A percentile compares a stretch with the other conserved stretches of the same genome.
phyloP scores from a whole-genome alignment of 2,329 filamentous ascomycete genomes.

The Gyromitra esculenta region DNA sequence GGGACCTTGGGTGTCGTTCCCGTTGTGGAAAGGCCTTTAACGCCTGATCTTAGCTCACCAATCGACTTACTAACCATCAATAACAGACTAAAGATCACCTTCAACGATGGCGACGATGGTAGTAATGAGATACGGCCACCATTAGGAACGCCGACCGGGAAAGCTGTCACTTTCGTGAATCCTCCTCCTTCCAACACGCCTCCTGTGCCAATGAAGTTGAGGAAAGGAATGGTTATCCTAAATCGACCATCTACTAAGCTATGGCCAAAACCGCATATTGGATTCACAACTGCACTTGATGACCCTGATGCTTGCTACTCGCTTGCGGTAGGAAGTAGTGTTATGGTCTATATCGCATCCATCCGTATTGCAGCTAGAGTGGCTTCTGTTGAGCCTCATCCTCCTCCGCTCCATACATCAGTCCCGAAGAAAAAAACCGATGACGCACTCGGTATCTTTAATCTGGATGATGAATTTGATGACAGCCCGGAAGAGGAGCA shows the following conservation, averaged over 20 bases:
- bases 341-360: slow-evolving; percentile 88
- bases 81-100: slow-evolving; percentile 58
- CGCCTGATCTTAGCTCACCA: slow-evolving; percentile 57
- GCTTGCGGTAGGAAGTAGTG: slow-evolving; percentile 73
- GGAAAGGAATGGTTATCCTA: slow-evolving; percentile 85
- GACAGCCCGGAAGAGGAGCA: slow-evolving; percentile 56
- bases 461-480: slow-evolving; percentile 65
- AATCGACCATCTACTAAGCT: slow-evolving; percentile 70
- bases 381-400: slow-evolving; percentile 64
- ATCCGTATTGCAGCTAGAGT: slow-evolving; percentile 83
- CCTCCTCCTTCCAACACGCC: slow-evolving; percentile 40
- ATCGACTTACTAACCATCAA: slow-evolving; percentile 50
- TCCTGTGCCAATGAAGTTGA: slow-evolving; percentile 43
- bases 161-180: slow-evolving; percentile 63
- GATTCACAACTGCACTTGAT: slow-evolving; percentile 76
- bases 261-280: slow-evolving; percentile 72
- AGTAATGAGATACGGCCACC: background rate
- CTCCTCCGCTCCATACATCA: slow-evolving; percentile 54
- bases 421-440: slow-evolving; percentile 59
- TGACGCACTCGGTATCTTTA: slow-evolving; percentile 69
- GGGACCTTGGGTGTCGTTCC: slow-evolving; percentile 83
- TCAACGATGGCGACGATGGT: slow-evolving; percentile 55
- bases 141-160: slow-evolving; percentile 34
- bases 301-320: slow-evolving; percentile 67
- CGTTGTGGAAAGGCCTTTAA: slow-evolving; percentile 62